These are phyloP conservation scores for Boletellus ananas DNA, from an alignment of 768 basidiomycete species.

Conservation along the genomic window DNA sequence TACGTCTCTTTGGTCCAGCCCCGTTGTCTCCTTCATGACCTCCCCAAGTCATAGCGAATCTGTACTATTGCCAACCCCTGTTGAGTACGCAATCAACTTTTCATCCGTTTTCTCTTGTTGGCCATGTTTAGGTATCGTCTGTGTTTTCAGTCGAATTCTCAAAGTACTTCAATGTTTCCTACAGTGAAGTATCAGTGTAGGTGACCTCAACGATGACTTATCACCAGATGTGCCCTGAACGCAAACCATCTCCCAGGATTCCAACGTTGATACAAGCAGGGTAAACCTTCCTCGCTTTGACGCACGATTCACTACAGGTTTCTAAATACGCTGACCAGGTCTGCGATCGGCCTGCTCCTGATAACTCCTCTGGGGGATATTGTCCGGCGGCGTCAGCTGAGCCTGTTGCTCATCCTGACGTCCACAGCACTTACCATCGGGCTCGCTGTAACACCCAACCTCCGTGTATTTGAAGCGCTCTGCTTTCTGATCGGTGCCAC, in stretches of 20 bases:
- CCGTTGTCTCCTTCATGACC: neutral
- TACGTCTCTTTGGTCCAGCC: slow-evolving; percentile 6
- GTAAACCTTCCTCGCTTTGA: slow-evolving; percentile 32
- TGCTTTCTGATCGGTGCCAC: slow-evolving; percentile 68
- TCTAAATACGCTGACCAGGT: slow-evolving; percentile 37
- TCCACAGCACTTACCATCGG: slow-evolving; percentile 66
- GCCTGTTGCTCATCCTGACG: slow-evolving; percentile 53
- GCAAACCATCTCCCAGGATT: slow-evolving; percentile 38
- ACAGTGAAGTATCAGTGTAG: slow-evolving; percentile 33
- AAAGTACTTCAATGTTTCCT: slow-evolving; percentile 35
- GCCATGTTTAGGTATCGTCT: neutral
- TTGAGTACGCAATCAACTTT: slow-evolving; percentile 45
- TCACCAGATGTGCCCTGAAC: neutral
- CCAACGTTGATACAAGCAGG: slow-evolving; percentile 68
- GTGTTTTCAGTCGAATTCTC: slow-evolving; percentile 31
- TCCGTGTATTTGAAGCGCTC: slow-evolving; percentile 60
- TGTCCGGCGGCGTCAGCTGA: slow-evolving; percentile 67
- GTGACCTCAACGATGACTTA: neutral
- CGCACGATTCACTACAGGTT: neutral
- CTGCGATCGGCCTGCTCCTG: slow-evolving; percentile 67
- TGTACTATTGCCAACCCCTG: slow-evolving; percentile 83
- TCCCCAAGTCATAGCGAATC: slow-evolving; percentile 56
- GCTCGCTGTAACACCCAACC: slow-evolving; percentile 55
- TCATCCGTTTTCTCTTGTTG: neutral
- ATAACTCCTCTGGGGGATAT: slow-evolving; percentile 84